Evolutionary conservation across 108 stramenopile species (phyloP).

Genomic region (Cyclotella atomus): DNA sequence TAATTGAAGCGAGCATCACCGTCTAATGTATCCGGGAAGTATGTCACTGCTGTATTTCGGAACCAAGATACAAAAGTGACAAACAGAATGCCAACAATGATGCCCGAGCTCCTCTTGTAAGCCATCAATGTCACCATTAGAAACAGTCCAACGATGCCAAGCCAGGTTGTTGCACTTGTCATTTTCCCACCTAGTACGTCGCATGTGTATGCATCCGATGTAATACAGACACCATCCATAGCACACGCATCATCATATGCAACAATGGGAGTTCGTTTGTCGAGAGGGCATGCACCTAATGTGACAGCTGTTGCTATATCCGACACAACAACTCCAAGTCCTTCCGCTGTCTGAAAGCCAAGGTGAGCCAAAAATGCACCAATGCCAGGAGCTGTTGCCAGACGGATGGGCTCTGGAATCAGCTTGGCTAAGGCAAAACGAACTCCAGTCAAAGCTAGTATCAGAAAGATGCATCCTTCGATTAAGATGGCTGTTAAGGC

Average conservation of each 20-base stretch:
- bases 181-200: conserved; percentile 62
- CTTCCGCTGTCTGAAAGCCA: conserved; percentile 74
- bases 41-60: conserved; percentile 59
- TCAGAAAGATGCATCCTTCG: conserved; percentile 68
- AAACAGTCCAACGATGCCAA: conserved; percentile 65
- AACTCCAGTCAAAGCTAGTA: conserved; percentile 62
- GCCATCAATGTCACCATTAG: conserved; percentile 52
- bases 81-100: conserved; percentile 63
- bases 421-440: conserved; percentile 54
- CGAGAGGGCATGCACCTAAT: conserved; percentile 65
- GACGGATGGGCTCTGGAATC: conserved; percentile 62
- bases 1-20: conserved; percentile 66
- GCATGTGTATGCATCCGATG: conserved; percentile 69
- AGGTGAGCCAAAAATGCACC: conserved; percentile 75
- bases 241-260: conserved; percentile 59
- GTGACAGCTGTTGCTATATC: conserved; percentile 79
- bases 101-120: conserved; percentile 40
- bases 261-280: conserved; percentile 56
- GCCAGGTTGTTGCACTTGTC: conserved; percentile 59
- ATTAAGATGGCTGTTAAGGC: conserved; percentile 69
- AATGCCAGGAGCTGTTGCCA: conserved; percentile 72
- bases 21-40: conserved; percentile 57
- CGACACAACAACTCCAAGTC: conserved; percentile 65
- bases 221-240: conserved; percentile 46
- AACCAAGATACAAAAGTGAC: conserved; percentile 70